phyloP scores from a whole-genome alignment of 345 rosid species.

The Psidium friedrichsthalianum region DNA sequence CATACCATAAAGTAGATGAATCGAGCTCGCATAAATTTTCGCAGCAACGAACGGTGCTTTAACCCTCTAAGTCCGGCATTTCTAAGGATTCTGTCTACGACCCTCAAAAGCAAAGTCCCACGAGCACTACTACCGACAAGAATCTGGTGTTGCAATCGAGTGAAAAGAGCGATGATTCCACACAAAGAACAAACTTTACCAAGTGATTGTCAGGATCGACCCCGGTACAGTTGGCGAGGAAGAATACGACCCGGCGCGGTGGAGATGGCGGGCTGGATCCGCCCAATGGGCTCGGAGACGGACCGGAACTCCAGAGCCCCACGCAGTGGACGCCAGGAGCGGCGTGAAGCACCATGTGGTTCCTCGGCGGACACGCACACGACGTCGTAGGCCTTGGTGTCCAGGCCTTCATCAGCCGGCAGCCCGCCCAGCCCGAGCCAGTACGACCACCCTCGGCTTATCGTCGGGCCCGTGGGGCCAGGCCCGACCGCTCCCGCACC shows the following conservation, averaged over 20 bases:
- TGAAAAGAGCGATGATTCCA: neutral
- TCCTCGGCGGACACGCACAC: constrained; percentile 8
- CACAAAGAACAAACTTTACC: constrained; percentile 15
- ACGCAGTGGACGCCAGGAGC: constrained; percentile 92
- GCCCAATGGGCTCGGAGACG: constrained; percentile 74
- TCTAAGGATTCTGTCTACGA: neutral
- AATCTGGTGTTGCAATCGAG: neutral
- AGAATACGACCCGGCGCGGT: constrained; percentile 58
- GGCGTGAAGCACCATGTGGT: constrained; percentile 97
- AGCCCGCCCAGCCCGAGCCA: constrained; percentile 45
- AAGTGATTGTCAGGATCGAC: constrained; percentile 45
- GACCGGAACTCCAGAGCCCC: constrained; percentile 91
- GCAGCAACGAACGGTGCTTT: neutral
- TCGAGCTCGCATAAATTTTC: neutral
- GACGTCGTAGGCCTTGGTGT: constrained; percentile 26
- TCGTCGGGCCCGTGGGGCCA: constrained; percentile 41
- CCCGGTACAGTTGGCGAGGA: constrained; percentile 55
- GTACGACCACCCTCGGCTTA: constrained; percentile 80
- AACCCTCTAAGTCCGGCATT: neutral
- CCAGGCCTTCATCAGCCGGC: constrained; percentile 71
- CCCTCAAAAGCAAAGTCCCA: neutral
- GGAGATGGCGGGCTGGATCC: constrained; percentile 87
- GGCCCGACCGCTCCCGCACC: constrained; percentile 6
- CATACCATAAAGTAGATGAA: neutral
- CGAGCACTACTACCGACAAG: neutral